Conservation (phyloP, 1,284 basidiomycete species). For the Leucoagaricus sp. region DNA sequence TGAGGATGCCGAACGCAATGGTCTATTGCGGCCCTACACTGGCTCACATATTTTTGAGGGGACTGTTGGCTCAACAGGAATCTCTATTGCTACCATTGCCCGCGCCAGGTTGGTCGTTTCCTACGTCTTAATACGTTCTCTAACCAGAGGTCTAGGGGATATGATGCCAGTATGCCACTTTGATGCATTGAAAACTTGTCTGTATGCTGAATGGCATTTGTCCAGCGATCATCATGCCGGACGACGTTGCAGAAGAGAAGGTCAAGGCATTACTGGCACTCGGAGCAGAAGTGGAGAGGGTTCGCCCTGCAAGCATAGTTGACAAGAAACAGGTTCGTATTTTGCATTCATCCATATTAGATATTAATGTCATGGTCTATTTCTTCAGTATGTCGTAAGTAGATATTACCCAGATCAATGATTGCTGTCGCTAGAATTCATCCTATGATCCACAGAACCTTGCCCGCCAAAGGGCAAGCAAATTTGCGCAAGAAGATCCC, state of each 20-base stretch:
- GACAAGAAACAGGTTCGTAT: conserved; percentile 86
- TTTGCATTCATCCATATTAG: background rate
- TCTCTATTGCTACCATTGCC: conserved; percentile 93
- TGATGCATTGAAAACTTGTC: background rate
- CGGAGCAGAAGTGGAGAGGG: conserved; percentile 86
- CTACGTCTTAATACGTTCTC: background rate
- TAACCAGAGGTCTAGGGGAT: conserved; percentile 52
- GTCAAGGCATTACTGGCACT: conserved; percentile 82
- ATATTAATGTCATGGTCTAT: background rate
- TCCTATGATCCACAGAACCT: conserved; percentile 62
- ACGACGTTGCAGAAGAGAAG: conserved; percentile 93
- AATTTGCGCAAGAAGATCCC: conserved; percentile 61
- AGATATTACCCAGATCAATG: background rate
- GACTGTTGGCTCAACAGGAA: conserved; percentile 96
- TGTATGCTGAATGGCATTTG: background rate
- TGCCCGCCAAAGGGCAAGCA: conserved; percentile 72
- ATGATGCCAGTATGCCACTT: conserved; percentile 64
- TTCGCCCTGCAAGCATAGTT: conserved; percentile 87
- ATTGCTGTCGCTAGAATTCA: background rate
- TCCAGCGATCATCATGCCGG: conserved; percentile 88
- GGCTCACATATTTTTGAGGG: conserved; percentile 97
- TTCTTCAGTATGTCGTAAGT: conserved; percentile 55
- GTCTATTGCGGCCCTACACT: conserved; percentile 83
- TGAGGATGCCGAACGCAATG: conserved; percentile 86
- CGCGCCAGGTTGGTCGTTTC: conserved; percentile 68